Base-by-base conservation (phyloP, 2,329 filamentous ascomycete species). In the Pseudopithomyces maydicus region DNA sequence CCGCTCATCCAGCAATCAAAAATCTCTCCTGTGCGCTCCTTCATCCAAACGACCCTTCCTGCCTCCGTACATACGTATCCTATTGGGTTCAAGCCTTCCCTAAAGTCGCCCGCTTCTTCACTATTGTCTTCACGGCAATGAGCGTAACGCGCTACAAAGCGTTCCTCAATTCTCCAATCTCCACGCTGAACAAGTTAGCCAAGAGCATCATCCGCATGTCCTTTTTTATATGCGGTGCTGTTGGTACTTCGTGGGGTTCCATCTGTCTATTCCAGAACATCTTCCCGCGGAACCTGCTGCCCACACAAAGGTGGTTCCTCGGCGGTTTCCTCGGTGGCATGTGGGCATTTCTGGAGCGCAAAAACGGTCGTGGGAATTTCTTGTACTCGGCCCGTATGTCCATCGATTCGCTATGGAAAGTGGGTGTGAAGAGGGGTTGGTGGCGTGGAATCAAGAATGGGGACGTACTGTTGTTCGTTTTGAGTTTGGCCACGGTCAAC, bases 51-150 rank as follows among this genome's bases (percentile, higher is more conserved):
- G 91, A 96, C 68, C 93, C 94, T 1, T 96, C 91, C 17, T 99
- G 94, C 75, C 84, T 89, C 36, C 90, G 91, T 29, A 96, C 91
- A 2, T 96, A 93, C 73, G 79, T 97, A 44, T 90, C 91, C 58
- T 96, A 95, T 77, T 94, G 91, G 85, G 86, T 97, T 56, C 85
- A 86, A 54, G 89, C 91, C 1, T 95, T 97, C 75, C 92, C 93
- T 0, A 82, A 85, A 1, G 80, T 97, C 26, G 87, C 89, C 6
- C 90, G 91, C 57, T 85, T 95, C 79, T 89, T 95, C 77, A 84
- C 92, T 3, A 74, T 91, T 41, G 76, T 95, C 67, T 92, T 91
- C 75, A 85, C 87, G 3, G 83, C 88, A 26, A 81, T 95, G 63
- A 83, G 91, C 53, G 75, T 96, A 8, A 85, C 90, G 1, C 84